Evolutionary conservation across 164 flowering plant genomes (phyloP).

Genomic region (Chloranthus sessilifolius): DNA sequence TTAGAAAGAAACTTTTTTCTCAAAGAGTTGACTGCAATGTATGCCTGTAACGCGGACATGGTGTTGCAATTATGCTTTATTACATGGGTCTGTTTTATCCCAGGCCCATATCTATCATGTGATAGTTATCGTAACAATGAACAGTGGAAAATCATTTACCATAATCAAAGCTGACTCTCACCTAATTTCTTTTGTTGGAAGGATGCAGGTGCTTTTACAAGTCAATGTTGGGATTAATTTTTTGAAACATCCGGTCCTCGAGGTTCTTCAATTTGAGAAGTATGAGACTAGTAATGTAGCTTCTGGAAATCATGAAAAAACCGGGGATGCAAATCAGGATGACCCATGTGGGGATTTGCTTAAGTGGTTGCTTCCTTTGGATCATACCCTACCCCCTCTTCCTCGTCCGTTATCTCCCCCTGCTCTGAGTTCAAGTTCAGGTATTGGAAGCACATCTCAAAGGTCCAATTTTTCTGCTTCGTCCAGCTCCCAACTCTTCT

Average conservation of each 20-base stretch:
- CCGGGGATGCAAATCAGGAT: slow-evolving; percentile 18
- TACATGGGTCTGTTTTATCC: background rate
- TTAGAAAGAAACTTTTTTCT: no score
- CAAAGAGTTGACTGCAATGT: no score
- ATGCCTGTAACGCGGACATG: no score
- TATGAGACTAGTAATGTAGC: slow-evolving; percentile 29
- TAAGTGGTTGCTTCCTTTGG: slow-evolving; percentile 91
- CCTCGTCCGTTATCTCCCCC: slow-evolving; percentile 70
- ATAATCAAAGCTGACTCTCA: slow-evolving; percentile 37
- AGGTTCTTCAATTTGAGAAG: slow-evolving; percentile 95
- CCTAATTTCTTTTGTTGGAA: slow-evolving; percentile 51
- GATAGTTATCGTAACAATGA: background rate
- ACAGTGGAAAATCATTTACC: slow-evolving; percentile 1
- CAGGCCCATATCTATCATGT: slow-evolving; percentile 1
- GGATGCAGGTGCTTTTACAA: slow-evolving; percentile 94
- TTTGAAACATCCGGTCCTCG: slow-evolving; percentile 67
- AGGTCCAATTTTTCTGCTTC: slow-evolving; percentile 43
- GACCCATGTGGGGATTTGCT: slow-evolving; percentile 80
- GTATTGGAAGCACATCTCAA: slow-evolving; percentile 41
- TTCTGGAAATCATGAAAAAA: slow-evolving; percentile 26
- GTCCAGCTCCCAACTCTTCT: slow-evolving; percentile 76
- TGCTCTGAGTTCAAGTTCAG: slow-evolving; percentile 40
- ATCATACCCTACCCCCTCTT: slow-evolving; percentile 53
- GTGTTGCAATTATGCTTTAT: no score
- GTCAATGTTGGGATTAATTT: slow-evolving; percentile 70